A percentile compares a stretch with the other conserved stretches of the same genome.
These are phyloP conservation scores for Senna siamea DNA, from an alignment of 306 rosid species.

Conservation along the genomic window DNA sequence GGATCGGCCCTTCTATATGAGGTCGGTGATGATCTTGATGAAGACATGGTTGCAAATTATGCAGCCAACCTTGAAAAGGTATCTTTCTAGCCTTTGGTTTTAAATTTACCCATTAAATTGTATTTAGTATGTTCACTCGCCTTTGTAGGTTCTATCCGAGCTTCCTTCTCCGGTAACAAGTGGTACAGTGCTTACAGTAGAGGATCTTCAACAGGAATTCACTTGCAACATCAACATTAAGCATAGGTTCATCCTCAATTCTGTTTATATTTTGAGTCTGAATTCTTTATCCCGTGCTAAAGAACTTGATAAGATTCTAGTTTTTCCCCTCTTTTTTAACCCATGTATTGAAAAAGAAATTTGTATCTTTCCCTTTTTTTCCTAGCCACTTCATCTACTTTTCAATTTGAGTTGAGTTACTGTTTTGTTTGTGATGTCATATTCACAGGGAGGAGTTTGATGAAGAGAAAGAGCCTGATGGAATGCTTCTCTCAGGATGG, in stretches of 20 bases:
- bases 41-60: conserved; percentile 71
- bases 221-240: conserved; percentile 82
- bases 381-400: not conserved
- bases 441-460: conserved; percentile 84
- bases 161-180: conserved; percentile 81
- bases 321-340: not conserved
- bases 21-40: conserved; percentile 93
- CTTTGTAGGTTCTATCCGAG: conserved; percentile 75
- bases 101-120: conserved; percentile 4
- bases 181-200: conserved; percentile 79
- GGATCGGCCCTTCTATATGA: conserved; percentile 82
- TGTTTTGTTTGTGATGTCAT: conserved; percentile 20
- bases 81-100: conserved; percentile 28
- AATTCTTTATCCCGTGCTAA: not conserved
- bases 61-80: conserved; percentile 94
- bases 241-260: conserved; percentile 69
- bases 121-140: conserved; percentile 20
- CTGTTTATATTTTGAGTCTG: conserved; percentile 1
- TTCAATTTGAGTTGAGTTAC: not conserved
- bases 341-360: not conserved
- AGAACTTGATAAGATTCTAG: not conserved
- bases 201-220: conserved; percentile 89
- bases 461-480: conserved; percentile 98
- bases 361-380: not conserved
- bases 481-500: conserved; percentile 93